These are phyloP conservation scores for Gnomoniopsis sp. DNA, from an alignment of 2,329 filamentous ascomycete genomes.

Conservation along the genomic window DNA sequence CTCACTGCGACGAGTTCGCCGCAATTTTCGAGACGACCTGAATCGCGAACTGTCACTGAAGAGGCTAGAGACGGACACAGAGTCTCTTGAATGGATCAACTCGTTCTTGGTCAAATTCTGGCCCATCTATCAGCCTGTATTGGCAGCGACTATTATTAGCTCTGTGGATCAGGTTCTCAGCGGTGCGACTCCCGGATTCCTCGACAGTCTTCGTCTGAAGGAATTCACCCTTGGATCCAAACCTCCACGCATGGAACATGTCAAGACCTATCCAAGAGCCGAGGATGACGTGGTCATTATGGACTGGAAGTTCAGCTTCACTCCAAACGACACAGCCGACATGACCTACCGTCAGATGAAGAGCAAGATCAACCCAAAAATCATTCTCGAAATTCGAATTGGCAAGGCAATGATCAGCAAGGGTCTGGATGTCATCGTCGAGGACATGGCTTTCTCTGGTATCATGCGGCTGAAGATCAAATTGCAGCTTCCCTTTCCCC, in stretches of 20 bases:
- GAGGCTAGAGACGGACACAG: conserved; percentile 82
- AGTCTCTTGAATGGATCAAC: conserved; percentile 98
- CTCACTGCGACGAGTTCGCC: conserved; percentile 85
- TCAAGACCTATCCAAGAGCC: conserved; percentile 95
- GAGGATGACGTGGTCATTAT: conserved; percentile 95
- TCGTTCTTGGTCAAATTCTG: conserved; percentile 98
- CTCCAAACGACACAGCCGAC: conserved; percentile 87
- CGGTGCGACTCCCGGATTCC: conserved; percentile 83
- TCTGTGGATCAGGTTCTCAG: conserved; percentile 96
- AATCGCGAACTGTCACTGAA: conserved; percentile 79
- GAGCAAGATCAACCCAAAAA: conserved; percentile 95
- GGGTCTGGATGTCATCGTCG: conserved; percentile 93
- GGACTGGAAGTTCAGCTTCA: conserved; percentile 99
- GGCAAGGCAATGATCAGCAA: conserved; percentile 98
- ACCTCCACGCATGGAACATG: conserved; percentile 92
- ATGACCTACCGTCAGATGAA: conserved; percentile 86
- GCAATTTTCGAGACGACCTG: conserved; percentile 95
- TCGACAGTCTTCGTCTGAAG: conserved; percentile 91
- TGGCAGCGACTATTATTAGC: conserved; percentile 87
- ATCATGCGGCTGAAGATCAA: conserved; percentile 98
- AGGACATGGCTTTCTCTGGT: conserved; percentile 94
- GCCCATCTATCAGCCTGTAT: conserved; percentile 95
- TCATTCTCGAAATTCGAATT: conserved; percentile 90
- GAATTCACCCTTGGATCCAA: conserved; percentile 93
- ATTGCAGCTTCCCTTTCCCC: conserved; percentile 91